phyloP scores from a whole-genome alignment of 495 filamentous ascomycete genomes.

The Hyaloscypha finlandica region DNA sequence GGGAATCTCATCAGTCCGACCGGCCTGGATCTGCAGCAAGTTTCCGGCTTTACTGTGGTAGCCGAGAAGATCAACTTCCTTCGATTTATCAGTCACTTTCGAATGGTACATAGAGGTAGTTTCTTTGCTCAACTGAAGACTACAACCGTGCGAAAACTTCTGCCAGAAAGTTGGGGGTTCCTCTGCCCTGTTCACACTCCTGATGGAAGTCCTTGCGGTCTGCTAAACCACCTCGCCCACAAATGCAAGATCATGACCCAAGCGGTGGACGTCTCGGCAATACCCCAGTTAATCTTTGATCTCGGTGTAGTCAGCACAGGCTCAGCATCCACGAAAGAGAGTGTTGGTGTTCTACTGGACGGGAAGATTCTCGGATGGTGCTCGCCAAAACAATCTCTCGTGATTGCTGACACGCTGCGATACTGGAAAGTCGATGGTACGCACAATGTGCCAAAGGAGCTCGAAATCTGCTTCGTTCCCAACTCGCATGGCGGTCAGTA shows the following conservation, averaged over 20 bases:
- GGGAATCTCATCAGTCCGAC: slow-evolving; percentile 90
- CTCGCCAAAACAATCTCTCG: slow-evolving; percentile 73
- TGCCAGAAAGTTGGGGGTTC: slow-evolving; percentile 98
- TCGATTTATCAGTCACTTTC: slow-evolving; percentile 98
- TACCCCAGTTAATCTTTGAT: slow-evolving; percentile 71
- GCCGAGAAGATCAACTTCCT: slow-evolving; percentile 99
- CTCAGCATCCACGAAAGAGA: slow-evolving; percentile 74
- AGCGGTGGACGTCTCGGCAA: slow-evolving; percentile 64
- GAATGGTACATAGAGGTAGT: slow-evolving; percentile 97
- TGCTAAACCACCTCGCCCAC: slow-evolving; percentile 94
- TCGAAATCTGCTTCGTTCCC: slow-evolving; percentile 92
- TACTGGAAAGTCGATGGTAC: slow-evolving; percentile 94
- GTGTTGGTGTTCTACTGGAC: slow-evolving; percentile 85
- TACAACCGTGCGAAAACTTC: slow-evolving; percentile 89
- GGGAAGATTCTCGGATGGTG: slow-evolving; percentile 90
- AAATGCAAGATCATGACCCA: slow-evolving; percentile 87
- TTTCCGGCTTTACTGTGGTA: slow-evolving; percentile 92
- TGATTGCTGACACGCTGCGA: slow-evolving; percentile 79
- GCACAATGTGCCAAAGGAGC: slow-evolving; percentile 78
- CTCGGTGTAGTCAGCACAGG: slow-evolving; percentile 74
- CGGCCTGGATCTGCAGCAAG: slow-evolving; percentile 91
- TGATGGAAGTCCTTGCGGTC: slow-evolving; percentile 90
- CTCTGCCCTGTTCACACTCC: slow-evolving; percentile 97
- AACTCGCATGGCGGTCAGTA: slow-evolving; percentile 87
- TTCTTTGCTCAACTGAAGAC: slow-evolving; percentile 99